Evolutionary conservation across 768 basidiomycete species (phyloP).

Genomic region (Termitomyces sp.): DNA sequence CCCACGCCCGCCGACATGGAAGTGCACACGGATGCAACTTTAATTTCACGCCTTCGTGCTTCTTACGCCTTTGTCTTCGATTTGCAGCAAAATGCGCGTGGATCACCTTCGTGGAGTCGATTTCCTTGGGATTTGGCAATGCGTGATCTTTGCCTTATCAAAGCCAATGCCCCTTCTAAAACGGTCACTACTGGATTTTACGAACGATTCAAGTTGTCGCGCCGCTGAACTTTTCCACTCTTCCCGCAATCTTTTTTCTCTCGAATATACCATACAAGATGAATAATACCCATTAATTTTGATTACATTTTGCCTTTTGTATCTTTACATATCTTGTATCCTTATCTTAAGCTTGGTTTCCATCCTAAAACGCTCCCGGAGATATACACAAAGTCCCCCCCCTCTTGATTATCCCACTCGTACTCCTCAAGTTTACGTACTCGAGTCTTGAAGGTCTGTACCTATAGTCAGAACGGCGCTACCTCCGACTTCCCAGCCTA

Average conservation of each 20-base stretch:
- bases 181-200: slow-evolving; percentile 39
- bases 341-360: not conserved
- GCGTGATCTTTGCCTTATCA: slow-evolving; percentile 46
- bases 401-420: not conserved
- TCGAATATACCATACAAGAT: not conserved
- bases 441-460: not conserved
- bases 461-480: not conserved
- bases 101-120: slow-evolving; percentile 22
- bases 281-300: not conserved
- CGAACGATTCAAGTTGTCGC: slow-evolving; percentile 28
- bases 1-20: slow-evolving; percentile 24
- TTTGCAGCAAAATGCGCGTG: slow-evolving; percentile 10
- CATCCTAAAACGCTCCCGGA: too few species aligned
- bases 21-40: slow-evolving; percentile 24
- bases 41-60: slow-evolving; percentile 36
- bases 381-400: too few species aligned
- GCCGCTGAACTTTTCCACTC: slow-evolving; percentile 3
- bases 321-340: not conserved
- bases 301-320: not conserved
- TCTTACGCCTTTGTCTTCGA: slow-evolving; percentile 48
- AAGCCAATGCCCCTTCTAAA: slow-evolving; percentile 38
- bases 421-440: not conserved
- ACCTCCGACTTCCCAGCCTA: not conserved
- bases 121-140: slow-evolving; percentile 54
- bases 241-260: not conserved